Conservation (phyloP, 345 rosid genomes). For the Dipteronia dyeriana region DNA sequence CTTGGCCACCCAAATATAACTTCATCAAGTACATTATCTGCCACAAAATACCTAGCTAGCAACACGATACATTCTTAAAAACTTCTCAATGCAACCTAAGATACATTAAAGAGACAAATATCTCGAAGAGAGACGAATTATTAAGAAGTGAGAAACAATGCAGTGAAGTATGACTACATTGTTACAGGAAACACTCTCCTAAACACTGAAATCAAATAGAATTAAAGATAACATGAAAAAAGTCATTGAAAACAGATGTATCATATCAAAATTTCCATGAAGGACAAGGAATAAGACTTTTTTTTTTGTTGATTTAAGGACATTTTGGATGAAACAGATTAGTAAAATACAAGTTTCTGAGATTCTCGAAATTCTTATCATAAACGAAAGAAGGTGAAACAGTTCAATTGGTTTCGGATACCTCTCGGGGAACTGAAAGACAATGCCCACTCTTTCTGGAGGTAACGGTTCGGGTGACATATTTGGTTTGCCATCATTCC, state of each 20-base stretch:
- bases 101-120: conserved; percentile 5
- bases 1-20: conserved; percentile 95
- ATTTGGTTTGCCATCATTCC: conserved; percentile 51
- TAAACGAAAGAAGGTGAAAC: background rate
- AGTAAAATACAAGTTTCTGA: background rate
- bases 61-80: conserved; percentile 18
- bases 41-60: conserved; percentile 69
- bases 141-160: conserved; percentile 5
- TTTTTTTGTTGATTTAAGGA: too few species aligned
- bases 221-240: background rate
- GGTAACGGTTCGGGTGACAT: conserved; percentile 43
- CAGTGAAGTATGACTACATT: background rate
- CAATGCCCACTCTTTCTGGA: conserved; percentile 83
- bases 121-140: background rate
- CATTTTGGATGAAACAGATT: background rate
- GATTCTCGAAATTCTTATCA: background rate
- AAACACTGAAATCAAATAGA: background rate
- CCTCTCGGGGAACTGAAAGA: conserved; percentile 98
- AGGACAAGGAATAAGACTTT: background rate
- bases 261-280: background rate
- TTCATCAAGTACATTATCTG: conserved; percentile 86
- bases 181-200: background rate
- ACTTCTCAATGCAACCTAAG: background rate
- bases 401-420: conserved; percentile 18
- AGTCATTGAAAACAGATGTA: background rate